phyloP scores from a whole-genome alignment of 2,329 filamentous ascomycete species.

The Claviceps humidiphila region DNA sequence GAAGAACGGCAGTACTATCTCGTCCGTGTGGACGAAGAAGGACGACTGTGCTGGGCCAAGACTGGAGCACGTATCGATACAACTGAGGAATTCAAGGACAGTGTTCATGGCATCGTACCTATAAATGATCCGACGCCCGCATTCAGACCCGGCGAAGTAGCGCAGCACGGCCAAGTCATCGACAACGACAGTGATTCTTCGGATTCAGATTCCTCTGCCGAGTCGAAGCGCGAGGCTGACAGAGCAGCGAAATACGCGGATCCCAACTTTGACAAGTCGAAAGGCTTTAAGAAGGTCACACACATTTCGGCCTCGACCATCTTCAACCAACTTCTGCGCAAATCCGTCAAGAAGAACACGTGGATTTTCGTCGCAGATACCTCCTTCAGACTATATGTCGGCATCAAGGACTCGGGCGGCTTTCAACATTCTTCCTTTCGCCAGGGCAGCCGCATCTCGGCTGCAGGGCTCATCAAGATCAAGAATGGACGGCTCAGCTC shows the following conservation, averaged over 20 bases:
- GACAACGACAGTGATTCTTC: slow-evolving; percentile 9
- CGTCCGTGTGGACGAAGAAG: slow-evolving; percentile 60
- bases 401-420: slow-evolving; percentile 76
- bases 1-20: slow-evolving; percentile 75
- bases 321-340: slow-evolving; percentile 65
- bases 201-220: slow-evolving; percentile 24
- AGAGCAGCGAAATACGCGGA: slow-evolving; percentile 52
- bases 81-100: slow-evolving; percentile 62
- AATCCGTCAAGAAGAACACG: slow-evolving; percentile 71
- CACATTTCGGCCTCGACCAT: slow-evolving; percentile 60
- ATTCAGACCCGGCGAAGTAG: slow-evolving; percentile 22
- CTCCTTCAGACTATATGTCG: slow-evolving; percentile 71
- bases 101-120: slow-evolving; percentile 59
- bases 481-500: slow-evolving; percentile 65
- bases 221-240: slow-evolving; percentile 41
- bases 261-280: slow-evolving; percentile 46
- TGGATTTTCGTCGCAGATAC: slow-evolving; percentile 93
- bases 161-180: slow-evolving; percentile 7
- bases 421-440: slow-evolving; percentile 90
- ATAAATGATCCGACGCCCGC: slow-evolving; percentile 45
- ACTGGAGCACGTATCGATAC: slow-evolving; percentile 69
- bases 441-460: slow-evolving; percentile 66
- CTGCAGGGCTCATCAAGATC: slow-evolving; percentile 76
- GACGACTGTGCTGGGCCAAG: slow-evolving; percentile 76
- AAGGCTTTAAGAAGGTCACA: slow-evolving; percentile 38